Conservation (phyloP, 305 asterid genomes). For the Fraxinus dipetala region DNA sequence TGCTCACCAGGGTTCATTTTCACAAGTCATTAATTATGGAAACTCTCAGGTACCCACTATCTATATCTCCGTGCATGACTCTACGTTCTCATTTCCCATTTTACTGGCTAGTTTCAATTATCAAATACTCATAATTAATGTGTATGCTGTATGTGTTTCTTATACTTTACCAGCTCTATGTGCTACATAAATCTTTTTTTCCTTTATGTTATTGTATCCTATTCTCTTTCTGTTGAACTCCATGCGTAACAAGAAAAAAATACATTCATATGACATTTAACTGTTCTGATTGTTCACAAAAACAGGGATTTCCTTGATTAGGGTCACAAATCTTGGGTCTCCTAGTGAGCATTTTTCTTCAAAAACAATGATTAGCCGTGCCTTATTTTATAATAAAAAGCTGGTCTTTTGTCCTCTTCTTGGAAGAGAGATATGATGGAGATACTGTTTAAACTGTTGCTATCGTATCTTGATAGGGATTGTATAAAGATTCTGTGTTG, state of each 20-base stretch:
- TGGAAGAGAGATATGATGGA: not conserved
- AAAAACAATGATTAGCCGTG: not conserved
- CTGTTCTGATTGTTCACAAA: not conserved
- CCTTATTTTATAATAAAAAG: not conserved
- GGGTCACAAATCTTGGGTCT: not conserved
- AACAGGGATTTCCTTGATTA: not conserved
- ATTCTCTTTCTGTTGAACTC: not conserved
- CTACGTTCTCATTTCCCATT: not conserved
- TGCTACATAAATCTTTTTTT: not conserved
- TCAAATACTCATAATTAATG: not conserved
- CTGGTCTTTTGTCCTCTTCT: not conserved
- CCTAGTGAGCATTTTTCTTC: not conserved
- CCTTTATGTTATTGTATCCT: not conserved
- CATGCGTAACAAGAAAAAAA: not conserved
- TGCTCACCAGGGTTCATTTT: conserved; percentile 65
- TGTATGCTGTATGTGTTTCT: not conserved
- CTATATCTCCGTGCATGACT: conserved; percentile 18
- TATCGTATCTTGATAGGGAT: not conserved
- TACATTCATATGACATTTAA: not conserved
- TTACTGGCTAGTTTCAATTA: not conserved
- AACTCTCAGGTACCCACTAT: conserved; percentile 51
- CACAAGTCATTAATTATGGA: conserved; percentile 71
- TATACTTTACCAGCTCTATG: conserved; percentile 7
- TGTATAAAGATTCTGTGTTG: not conserved
- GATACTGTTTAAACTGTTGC: not conserved